Evolutionary conservation across 140 eudicot species (phyloP).

Genomic region (Senecio squalidus): DNA sequence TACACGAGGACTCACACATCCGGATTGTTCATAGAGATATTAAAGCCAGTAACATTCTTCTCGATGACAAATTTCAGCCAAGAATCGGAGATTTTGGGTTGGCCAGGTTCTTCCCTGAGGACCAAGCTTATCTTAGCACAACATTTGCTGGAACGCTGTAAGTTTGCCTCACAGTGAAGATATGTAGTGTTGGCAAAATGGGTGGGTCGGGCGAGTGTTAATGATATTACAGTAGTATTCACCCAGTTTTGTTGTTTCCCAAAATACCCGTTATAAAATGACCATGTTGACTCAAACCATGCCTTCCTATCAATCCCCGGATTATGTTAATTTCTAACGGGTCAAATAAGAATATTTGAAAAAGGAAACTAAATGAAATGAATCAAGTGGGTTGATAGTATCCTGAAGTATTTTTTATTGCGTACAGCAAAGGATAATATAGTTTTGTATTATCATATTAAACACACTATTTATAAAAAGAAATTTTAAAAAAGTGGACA

Average conservation of each 20-base stretch:
- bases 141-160: conserved; percentile 81
- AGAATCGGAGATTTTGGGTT: conserved; percentile 82
- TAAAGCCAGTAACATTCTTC: conserved; percentile 76
- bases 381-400: too few relatives aligned
- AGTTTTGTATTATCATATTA: too few relatives aligned
- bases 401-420: too few relatives aligned
- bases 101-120: conserved; percentile 85
- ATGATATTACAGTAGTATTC: neutral
- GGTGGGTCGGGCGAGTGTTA: neutral
- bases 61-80: conserved; percentile 73
- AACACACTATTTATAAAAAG: too few relatives aligned
- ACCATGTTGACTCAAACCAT: neutral
- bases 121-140: conserved; percentile 81
- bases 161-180: conserved; percentile 20
- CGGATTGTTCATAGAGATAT: conserved; percentile 83
- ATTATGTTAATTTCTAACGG: too few relatives aligned
- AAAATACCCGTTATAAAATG: neutral
- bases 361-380: too few relatives aligned
- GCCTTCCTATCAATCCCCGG: neutral
- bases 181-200: neutral
- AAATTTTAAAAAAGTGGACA: too few relatives aligned
- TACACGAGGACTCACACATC: conserved; percentile 71
- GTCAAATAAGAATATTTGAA: too few relatives aligned
- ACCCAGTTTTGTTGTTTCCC: neutral
- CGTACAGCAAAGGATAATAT: too few relatives aligned